Conservation (phyloP, 371 early-diverging fungal species). For the Mortierella sp. region DNA sequence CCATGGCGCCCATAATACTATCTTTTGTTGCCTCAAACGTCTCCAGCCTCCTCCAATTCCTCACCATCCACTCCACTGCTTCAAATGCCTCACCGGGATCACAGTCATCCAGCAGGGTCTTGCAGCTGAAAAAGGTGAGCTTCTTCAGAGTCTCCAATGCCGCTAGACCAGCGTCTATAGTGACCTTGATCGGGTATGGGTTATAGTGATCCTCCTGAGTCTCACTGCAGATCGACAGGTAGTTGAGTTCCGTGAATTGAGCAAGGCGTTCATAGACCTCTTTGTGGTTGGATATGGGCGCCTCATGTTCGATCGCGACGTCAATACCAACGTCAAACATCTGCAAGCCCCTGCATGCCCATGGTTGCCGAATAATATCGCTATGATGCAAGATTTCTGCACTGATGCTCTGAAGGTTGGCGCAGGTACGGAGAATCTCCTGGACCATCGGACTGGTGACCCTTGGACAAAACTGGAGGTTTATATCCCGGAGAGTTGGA, state of each 20-base stretch:
- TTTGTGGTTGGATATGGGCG: neutral
- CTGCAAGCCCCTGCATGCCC: slow-evolving; percentile 29
- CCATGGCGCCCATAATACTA: neutral
- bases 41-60: slow-evolving; percentile 26
- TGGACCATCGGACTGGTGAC: slow-evolving; percentile 28
- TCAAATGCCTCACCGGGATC: neutral
- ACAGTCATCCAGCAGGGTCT: neutral
- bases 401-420: slow-evolving; percentile 31
- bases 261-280: slow-evolving; percentile 21
- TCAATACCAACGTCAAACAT: slow-evolving; percentile 32
- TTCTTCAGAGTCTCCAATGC: slow-evolving; percentile 3
- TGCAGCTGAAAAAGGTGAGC: slow-evolving; percentile 30
- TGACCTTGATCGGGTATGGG: neutral
- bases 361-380: slow-evolving; percentile 17
- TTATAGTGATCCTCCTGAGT: neutral
- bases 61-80: slow-evolving; percentile 27
- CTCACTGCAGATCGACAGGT: slow-evolving; percentile 24
- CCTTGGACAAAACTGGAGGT: slow-evolving; percentile 11
- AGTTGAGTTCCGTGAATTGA: slow-evolving; percentile 21
- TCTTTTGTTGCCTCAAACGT: slow-evolving; percentile 4
- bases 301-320: neutral
- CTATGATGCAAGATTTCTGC: slow-evolving; percentile 11
- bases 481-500: slow-evolving; percentile 34
- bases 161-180: slow-evolving; percentile 15
- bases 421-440: slow-evolving; percentile 36